Percentiles rank a stretch among this genome's conserved stretches.
phyloP scores from a whole-genome alignment of 2,329 filamentous ascomycete genomes.

The Clonostachys rosea region DNA sequence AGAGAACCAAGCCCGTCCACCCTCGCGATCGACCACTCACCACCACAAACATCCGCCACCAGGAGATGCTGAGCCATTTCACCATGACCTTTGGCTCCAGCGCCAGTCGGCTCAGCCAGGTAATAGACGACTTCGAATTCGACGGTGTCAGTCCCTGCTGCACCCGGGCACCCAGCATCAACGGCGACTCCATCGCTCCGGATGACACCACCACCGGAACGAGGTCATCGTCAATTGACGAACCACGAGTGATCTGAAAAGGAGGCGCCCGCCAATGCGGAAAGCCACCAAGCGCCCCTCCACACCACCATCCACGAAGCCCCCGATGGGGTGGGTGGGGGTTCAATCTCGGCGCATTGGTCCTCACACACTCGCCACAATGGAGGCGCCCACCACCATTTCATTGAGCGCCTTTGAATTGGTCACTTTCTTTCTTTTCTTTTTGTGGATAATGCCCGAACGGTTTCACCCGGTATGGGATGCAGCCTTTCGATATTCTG shows the following conservation, averaged over 20 bases:
- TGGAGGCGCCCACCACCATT: too few species aligned
- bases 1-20: constrained; percentile 22
- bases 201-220: background rate
- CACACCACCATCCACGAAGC: too few species aligned
- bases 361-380: too few species aligned
- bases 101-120: constrained; percentile 4
- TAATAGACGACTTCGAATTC: constrained; percentile 14
- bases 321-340: too few species aligned
- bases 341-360: too few species aligned
- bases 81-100: constrained; percentile 38
- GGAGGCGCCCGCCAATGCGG: too few species aligned
- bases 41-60: constrained; percentile 37
- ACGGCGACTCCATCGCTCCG: constrained; percentile 9
- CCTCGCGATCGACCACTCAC: constrained; percentile 40
- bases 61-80: constrained; percentile 40
- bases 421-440: too few species aligned
- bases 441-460: too few species aligned
- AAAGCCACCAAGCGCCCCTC: too few species aligned
- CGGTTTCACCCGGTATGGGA: too few species aligned
- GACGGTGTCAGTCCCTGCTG: constrained; percentile 37
- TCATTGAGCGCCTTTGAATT: too few species aligned
- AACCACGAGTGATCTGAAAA: background rate
- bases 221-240: background rate
- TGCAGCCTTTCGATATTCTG: too few species aligned
- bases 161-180: constrained; percentile 29